phyloP scores from a whole-genome alignment of 441 rosid genomes.

The Populus hybrid region DNA sequence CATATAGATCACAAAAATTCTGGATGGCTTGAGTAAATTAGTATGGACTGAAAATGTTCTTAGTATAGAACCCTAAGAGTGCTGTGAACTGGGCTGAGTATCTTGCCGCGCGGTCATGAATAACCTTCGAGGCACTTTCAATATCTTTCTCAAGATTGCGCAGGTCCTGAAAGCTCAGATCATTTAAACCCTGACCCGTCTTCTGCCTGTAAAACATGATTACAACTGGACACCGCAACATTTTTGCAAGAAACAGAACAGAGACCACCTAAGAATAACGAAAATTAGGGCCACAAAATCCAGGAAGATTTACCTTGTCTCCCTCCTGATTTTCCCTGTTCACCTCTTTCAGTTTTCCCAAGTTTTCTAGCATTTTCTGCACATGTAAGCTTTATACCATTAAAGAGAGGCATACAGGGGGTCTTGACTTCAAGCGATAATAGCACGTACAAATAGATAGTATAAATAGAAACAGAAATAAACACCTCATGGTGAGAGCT shows the following conservation, averaged over 20 bases:
- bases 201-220: conserved; percentile 34
- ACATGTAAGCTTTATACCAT: not conserved
- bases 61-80: not conserved
- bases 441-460: not conserved
- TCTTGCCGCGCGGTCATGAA: conserved; percentile 18
- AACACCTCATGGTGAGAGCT: conserved; percentile 57
- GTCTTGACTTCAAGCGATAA: not conserved
- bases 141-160: conserved; percentile 25
- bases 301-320: conserved; percentile 36
- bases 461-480: not conserved
- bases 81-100: not conserved
- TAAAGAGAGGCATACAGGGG: not conserved
- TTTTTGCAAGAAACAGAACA: not conserved
- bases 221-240: not conserved
- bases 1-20: no score
- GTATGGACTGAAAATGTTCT: no score
- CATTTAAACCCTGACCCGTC: conserved; percentile 43
- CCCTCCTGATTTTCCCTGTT: conserved; percentile 38
- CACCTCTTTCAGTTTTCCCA: conserved; percentile 42
- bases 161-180: conserved; percentile 31
- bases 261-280: not conserved
- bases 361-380: conserved; percentile 40
- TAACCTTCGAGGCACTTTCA: not conserved
- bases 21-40: no score
- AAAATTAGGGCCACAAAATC: not conserved